These are phyloP conservation scores for Aspergillus flavus DNA, from an alignment of 2,329 filamentous ascomycete species.

Conservation along the genomic window DNA sequence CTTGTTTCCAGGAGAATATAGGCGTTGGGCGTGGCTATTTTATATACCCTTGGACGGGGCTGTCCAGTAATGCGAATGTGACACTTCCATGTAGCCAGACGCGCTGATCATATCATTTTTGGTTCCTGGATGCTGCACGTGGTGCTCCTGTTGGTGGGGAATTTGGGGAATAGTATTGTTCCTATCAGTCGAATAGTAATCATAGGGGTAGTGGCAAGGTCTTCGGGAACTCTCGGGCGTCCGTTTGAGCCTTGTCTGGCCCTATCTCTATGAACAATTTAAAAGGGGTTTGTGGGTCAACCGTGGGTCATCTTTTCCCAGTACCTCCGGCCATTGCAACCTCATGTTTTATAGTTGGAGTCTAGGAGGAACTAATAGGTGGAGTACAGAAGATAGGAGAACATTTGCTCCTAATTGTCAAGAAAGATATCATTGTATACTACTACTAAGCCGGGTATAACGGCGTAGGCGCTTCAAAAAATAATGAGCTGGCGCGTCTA, in stretches of 20 bases:
- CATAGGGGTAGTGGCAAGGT: neutral
- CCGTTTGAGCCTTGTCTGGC: neutral
- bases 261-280: neutral
- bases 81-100: too few species aligned
- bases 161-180: neutral
- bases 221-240: neutral
- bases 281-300: neutral
- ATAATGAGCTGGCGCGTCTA: too few species aligned
- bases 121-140: neutral
- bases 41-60: neutral
- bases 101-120: neutral
- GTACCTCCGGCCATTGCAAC: neutral
- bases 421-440: neutral
- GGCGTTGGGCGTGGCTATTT: neutral
- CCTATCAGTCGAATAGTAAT: neutral
- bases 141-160: neutral
- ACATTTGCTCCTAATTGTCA: neutral
- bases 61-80: neutral
- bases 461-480: neutral
- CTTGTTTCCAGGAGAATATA: neutral
- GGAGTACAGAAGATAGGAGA: neutral
- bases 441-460: neutral
- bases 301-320: neutral
- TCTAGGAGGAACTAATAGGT: neutral
- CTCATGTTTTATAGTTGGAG: neutral